Evolutionary conservation across 768 basidiomycete genomes (phyloP).

Genomic region (Russula earlei): DNA sequence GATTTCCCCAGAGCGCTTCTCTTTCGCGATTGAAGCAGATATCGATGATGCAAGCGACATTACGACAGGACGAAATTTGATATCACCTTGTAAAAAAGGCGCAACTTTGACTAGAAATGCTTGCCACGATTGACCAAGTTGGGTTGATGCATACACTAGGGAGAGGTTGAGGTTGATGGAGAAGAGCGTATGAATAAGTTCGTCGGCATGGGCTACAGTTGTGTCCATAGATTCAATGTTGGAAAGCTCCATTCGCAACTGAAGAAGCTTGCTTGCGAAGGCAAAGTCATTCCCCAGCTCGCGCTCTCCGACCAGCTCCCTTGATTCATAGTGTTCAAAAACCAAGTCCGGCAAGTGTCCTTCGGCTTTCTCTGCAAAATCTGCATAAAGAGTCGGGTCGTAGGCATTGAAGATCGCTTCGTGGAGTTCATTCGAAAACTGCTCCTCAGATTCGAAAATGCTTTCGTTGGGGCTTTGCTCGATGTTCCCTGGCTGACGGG

Average conservation of each 20-base stretch:
- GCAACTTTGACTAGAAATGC: slow-evolving; percentile 53
- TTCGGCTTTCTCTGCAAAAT: slow-evolving; percentile 41
- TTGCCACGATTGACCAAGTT: slow-evolving; percentile 72
- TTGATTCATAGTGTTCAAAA: slow-evolving; percentile 53
- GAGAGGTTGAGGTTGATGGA: slow-evolving; percentile 86
- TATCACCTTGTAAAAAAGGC: slow-evolving; percentile 55
- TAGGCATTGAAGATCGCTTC: slow-evolving; percentile 67
- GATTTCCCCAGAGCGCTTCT: slow-evolving; percentile 71
- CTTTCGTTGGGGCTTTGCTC: slow-evolving; percentile 42
- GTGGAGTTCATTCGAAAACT: slow-evolving; percentile 52
- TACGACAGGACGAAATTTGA: slow-evolving; percentile 43
- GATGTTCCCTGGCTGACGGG: slow-evolving; percentile 21
- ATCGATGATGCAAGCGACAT: slow-evolving; percentile 52
- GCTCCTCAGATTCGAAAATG: slow-evolving; percentile 51
- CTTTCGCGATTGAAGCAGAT: slow-evolving; percentile 56
- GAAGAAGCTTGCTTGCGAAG: slow-evolving; percentile 54
- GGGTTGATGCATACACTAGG: slow-evolving; percentile 66
- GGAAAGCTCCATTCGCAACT: slow-evolving; percentile 51
- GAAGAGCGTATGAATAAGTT: slow-evolving; percentile 48
- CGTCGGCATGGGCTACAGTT: slow-evolving; percentile 36
- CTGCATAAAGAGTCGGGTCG: slow-evolving; percentile 62
- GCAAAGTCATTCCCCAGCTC: slow-evolving; percentile 74
- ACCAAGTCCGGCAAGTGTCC: slow-evolving; percentile 48
- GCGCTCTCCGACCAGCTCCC: slow-evolving; percentile 55
- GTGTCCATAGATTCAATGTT: slow-evolving; percentile 28